Evolutionary conservation across 345 rosid species (phyloP), one percentile per base, ranked within the genome.

Genomic region (Geranium rotundifolium): DNA sequence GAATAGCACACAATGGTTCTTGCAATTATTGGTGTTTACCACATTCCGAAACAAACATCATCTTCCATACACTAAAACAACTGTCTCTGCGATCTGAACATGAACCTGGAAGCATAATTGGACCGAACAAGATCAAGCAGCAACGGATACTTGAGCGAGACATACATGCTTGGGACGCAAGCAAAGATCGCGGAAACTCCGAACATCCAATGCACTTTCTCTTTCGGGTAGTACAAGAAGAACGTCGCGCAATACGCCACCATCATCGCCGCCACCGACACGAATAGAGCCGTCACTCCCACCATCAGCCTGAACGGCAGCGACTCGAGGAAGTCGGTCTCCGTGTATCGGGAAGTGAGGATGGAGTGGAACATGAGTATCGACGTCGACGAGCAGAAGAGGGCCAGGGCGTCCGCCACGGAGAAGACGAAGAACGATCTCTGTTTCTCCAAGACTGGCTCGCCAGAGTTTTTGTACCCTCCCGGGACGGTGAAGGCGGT

Each of bases 401-500:
- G 76, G 0, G 80, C 62, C 0, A 79, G 29, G n/a, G 65, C 69
- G 39, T 82, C 76, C 2, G 67, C 16, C 0, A 79, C 0, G 39
- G 71, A 59, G 15, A 77, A 80, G 50, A 66, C 31, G 56, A 19
- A 18, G 56, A 79, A 82, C 12, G 67, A 60, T 4, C 0, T 17
- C 10, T 55, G 27, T 3, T 0, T 15, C n/a, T 63, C 57, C 62
- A 69, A 75, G 0, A 71, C 59, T 1, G 86, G 75, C 1, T 14
- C 0, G 2, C 84, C 82, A 0, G 19, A 61, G 0, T 65, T 54
- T 19, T 79, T 37, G 3, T 20, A 56, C 12, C 82, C 86, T 15
- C 83, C 83, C 4, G 82, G 84, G 1, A 73, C 73, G 0, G 75
- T 79, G 63, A 82, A 79, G 52, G 73, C 71, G 0, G 82, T 73